Evolutionary conservation across 306 rosid species (phyloP), one percentile per base, ranked within the genome.

Genomic region (Vigna mungo): DNA sequence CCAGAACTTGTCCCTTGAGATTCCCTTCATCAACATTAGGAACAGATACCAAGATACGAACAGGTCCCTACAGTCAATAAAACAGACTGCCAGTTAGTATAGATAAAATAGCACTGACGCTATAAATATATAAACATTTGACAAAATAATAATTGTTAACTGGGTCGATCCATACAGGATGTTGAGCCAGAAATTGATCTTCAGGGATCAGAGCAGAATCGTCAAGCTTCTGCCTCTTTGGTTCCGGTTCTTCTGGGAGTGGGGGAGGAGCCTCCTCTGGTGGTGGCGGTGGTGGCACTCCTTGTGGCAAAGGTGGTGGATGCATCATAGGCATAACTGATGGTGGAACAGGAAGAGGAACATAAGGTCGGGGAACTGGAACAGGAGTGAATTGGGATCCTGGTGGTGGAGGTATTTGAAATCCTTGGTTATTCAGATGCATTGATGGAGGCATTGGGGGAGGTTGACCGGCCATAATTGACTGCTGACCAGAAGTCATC

Each of bases 221-320:
- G 49, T 95, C 97, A 68, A 82, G 97, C 80, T 87, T 95, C 84
- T 87, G 97, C 85, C 88, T 85, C 92, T 95, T 95, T 23, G 97
- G 97, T 74, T 95, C 97, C 6, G 97, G 99, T 80, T 95, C 99
- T 7, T 92, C 97, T 9, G 96, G 99, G 34, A 91, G 97, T 0
- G 97, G 97, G 3, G 97, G 99, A 77, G 92, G 97, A 85, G 97
- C 99, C 86, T 92, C 99, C 25, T 95, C 99, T 4, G 96, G 99
- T 18, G 94, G 96, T 0, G 96, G 73, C 14, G 98, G 97, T 0
- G 98, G 97, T 21, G 94, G 92, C 84, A 89, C 32, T 56, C 97
- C 99, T 17, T 89, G 92, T 59, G 97, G 97, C 87, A 91, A 53
- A 39, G 90, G 99, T 8, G 97, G 94, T 25, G 87, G 96, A 21